phyloP scores from a whole-genome alignment of 805 yeast species.

The Candida mattraensis region DNA sequence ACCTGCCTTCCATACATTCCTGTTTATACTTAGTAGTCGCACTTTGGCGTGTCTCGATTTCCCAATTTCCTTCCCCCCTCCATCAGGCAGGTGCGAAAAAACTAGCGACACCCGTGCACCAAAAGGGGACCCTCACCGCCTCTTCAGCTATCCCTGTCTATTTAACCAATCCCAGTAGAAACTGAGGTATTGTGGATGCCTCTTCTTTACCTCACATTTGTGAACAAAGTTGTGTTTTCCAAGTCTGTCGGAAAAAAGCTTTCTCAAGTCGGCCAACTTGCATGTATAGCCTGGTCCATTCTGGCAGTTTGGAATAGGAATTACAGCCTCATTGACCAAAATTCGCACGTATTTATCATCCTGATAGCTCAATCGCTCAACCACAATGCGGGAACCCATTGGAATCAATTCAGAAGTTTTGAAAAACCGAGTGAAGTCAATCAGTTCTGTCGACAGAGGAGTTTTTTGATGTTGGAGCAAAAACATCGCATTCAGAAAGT shows the following conservation, averaged over 20 bases:
- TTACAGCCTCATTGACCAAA: slow-evolving; percentile 53
- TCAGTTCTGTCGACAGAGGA: slow-evolving; percentile 38
- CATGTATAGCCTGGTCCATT: slow-evolving; percentile 59
- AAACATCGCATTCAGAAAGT: slow-evolving; percentile 66
- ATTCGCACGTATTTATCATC: slow-evolving; percentile 42
- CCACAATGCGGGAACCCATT: slow-evolving; percentile 54
- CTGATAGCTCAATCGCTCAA: slow-evolving; percentile 42
- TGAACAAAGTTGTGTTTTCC: slow-evolving; percentile 10
- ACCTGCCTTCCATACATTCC: too few relatives aligned
- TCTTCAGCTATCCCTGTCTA: too few relatives aligned
- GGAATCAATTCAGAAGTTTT: slow-evolving; percentile 49
- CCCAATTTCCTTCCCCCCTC: too few relatives aligned
- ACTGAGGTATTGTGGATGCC: slow-evolving; percentile 19
- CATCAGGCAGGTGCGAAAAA: too few relatives aligned
- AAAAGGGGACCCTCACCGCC: too few relatives aligned
- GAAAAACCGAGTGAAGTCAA: slow-evolving; percentile 45
- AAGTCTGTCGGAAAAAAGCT: slow-evolving; percentile 11
- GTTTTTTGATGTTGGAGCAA: slow-evolving; percentile 42
- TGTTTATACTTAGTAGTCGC: too few relatives aligned
- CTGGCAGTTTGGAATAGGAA: slow-evolving; percentile 48
- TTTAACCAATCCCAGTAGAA: slow-evolving; percentile 35
- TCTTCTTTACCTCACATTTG: slow-evolving; percentile 18
- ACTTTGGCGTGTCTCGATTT: too few relatives aligned
- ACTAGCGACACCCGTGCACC: too few relatives aligned
- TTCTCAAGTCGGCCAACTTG: slow-evolving; percentile 16